A percentile compares a stretch with the other conserved stretches of the same genome.
Conservation (phyloP, 1,139 yeast species). For the Saccharomycopsis phalli region DNA sequence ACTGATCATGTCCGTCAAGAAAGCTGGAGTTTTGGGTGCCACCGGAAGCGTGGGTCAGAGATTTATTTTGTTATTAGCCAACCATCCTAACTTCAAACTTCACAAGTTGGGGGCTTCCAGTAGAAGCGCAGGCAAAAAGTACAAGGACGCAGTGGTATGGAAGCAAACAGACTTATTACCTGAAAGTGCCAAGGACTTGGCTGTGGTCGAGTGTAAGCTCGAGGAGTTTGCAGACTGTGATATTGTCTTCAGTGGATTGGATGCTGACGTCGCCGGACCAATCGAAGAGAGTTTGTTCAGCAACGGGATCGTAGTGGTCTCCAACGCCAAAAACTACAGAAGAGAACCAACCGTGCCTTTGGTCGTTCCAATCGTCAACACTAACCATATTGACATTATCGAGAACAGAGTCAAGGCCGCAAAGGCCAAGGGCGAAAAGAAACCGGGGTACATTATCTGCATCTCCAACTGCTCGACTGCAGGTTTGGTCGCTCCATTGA, state of each 20-base stretch:
- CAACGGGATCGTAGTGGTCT: constrained; percentile 74
- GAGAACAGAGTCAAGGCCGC: constrained; percentile 51
- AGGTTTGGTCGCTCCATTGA: constrained; percentile 92
- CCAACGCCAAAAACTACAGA: constrained; percentile 95
- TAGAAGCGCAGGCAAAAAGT: constrained; percentile 87
- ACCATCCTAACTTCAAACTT: constrained; percentile 86
- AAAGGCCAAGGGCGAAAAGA: constrained; percentile 41
- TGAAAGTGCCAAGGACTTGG: constrained; percentile 46
- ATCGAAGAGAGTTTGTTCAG: constrained; percentile 80
- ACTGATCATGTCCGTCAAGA: constrained; percentile 22
- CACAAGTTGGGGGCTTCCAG: constrained; percentile 86
- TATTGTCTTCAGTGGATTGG: constrained; percentile 90
- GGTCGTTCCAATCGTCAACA: constrained; percentile 89
- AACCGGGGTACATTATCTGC: constrained; percentile 81
- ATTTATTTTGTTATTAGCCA: constrained; percentile 71
- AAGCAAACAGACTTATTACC: constrained; percentile 87
- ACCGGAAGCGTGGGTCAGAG: constrained; percentile 98
- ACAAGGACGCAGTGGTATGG: constrained; percentile 86
- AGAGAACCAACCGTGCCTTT: constrained; percentile 82
- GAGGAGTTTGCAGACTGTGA: constrained; percentile 82
- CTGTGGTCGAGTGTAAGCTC: constrained; percentile 71
- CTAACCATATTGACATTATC: constrained; percentile 81
- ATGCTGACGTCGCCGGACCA: constrained; percentile 87
- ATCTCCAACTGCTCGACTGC: constrained; percentile 98
- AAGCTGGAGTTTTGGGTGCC: constrained; percentile 88